Evolutionary conservation across 179 eudicot genomes (phyloP), one percentile per base, ranked within the genome.

Genomic region (Silene coronaria): DNA sequence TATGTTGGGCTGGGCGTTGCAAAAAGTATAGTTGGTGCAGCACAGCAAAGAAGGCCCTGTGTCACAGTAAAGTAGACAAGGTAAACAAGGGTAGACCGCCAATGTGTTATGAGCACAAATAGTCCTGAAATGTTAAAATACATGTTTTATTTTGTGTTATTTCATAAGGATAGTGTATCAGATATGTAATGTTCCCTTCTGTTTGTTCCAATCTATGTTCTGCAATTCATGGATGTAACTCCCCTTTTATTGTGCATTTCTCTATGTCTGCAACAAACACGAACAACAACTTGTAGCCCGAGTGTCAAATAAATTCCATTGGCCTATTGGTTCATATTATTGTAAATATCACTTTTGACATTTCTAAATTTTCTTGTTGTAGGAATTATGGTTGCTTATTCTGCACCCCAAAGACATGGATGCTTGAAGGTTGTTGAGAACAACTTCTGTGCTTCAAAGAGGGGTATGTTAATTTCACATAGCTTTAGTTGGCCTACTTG

Each of bases 381-480:
- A 94, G 98, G 98, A 57, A 76, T 94, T 61, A 21, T 77, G 79
- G 97, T 94, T 71, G 93, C 98, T 71, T 90, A 86, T 80, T 75
- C 89, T 59, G 91, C 96, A 23, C 93, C 97, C 34, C 80, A 80
- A 72, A 88, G 94, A 80, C 97, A 94, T 85, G 89, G 90, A 80
- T 94, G 91, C 82, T 86, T 94, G 77, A 92, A 82, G 82, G 91
- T 94, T 72, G 98, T 94, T 57, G 98, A 94, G 80, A 94, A 94
- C 82, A 90, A 87, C 79, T 92, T 86, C 72, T 94, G 98, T 83
- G 88, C 98, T 78, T 94, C 98, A 67, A 94, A 82, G 80, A 85
- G 95, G 80, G 98, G 98, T 94, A 89, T 75, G 87, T 72, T 60
- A 36, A 4, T 7, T 48, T 24, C 57, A 26, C 36, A 16, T 6